Evolutionary conservation across 1,284 basidiomycete species (phyloP), one percentile per base, ranked within the genome.

Genomic region (Termitomyces sp.): DNA sequence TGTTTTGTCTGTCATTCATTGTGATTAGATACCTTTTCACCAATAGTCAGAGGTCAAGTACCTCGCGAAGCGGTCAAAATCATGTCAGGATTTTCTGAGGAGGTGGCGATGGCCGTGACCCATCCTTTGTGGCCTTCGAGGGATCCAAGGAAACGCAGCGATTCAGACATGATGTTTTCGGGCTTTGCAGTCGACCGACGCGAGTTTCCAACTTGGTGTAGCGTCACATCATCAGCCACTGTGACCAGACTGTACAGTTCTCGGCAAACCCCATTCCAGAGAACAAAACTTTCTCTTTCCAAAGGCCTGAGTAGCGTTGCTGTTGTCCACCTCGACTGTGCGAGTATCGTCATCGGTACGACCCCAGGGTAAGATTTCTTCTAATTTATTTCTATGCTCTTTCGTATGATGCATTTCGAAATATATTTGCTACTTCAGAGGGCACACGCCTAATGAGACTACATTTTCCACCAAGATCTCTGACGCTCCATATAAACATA

Each of bases 1-100:
- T 60, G 94, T 98, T 86, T 98, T 98, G 89, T 99, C 97, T 94
- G 68, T 67, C 52, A 64, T 67, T 57, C 50, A 51, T 45, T 34
- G 55, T 58, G 58, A 58, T 65, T 57, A 61, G 56, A 61, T 52
- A 61, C 51, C 57, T 60, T 36, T 15, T 52, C 54, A 58, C 50
- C 47, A 43, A 55, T 54, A 54, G 58, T 62, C 44, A 50, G 55
- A 61, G 57, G 54, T 41, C 42, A 80, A 74, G 70, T 81, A 95
- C 93, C 93, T 80, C 94, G 86, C 62, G 95, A 98, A 64, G 94
- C 93, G 63, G 94, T 97, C 73, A 97, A 80, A 75, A 98, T 94
- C 84, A 95, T 91, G 75, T 97, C 92, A 55, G 92, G 93, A 79
- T 94, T 95, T 81, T 98, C 95, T 65, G 91, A 92, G 58, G 92